A percentile compares a stretch with the other conserved stretches of the same genome.
phyloP scores from a whole-genome alignment of 805 yeast species.

The Brettanomyces nanus region DNA sequence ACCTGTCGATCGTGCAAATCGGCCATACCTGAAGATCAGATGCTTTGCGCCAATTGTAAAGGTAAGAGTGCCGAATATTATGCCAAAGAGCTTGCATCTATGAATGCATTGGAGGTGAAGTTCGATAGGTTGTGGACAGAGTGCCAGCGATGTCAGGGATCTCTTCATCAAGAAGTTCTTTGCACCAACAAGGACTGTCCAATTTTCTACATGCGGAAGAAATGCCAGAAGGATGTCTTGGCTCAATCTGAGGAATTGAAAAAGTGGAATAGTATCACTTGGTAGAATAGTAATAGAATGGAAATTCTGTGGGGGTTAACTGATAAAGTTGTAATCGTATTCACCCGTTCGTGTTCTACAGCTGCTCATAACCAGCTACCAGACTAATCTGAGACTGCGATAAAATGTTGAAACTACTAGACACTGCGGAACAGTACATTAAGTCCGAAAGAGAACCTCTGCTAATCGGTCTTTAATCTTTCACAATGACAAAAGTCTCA shows the following conservation, averaged over 20 bases:
- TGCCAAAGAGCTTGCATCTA: conserved; percentile 69
- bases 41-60: conserved; percentile 70
- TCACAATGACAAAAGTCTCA: too few relatives aligned
- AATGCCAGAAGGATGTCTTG: conserved; percentile 65
- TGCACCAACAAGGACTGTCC: conserved; percentile 97
- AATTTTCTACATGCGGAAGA: conserved; percentile 92
- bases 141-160: conserved; percentile 96
- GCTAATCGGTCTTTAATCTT: too few relatives aligned
- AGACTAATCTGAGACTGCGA: too few relatives aligned
- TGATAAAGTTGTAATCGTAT: too few relatives aligned
- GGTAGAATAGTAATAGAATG: conserved; percentile 35
- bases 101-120: conserved; percentile 72
- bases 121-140: conserved; percentile 94
- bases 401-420: too few relatives aligned
- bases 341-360: too few relatives aligned
- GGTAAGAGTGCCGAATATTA: conserved; percentile 68
- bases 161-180: conserved; percentile 88
- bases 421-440: too few relatives aligned
- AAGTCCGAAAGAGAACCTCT: too few relatives aligned
- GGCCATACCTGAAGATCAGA: conserved; percentile 50
- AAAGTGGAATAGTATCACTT: conserved; percentile 55
- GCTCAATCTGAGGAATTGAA: conserved; percentile 49
- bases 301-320: too few relatives aligned
- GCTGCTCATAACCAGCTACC: too few relatives aligned
- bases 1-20: conserved; percentile 83